Percentiles rank a stretch among this genome's conserved stretches.
phyloP scores from a whole-genome alignment of 139 green algal species.

The Picochlorum sp. region DNA sequence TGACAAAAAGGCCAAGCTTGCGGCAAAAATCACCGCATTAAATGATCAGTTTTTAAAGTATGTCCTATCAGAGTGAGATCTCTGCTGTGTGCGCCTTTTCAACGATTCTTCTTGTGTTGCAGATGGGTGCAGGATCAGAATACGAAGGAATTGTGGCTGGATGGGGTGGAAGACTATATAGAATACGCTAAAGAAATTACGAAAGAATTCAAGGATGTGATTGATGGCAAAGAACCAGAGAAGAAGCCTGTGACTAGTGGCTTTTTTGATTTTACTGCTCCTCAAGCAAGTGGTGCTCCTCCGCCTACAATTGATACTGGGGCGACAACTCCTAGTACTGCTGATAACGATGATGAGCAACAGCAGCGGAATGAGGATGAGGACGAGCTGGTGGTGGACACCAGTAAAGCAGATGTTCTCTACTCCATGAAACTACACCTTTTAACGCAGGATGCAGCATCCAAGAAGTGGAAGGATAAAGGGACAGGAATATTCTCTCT shows the following conservation, averaged over 20 bases:
- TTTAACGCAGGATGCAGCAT: constrained; percentile 4
- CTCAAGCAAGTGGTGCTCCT: neutral
- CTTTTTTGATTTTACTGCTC: constrained; percentile 1
- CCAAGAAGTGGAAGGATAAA: constrained; percentile 34
- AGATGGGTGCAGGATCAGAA: constrained; percentile 30
- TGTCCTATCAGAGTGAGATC: neutral
- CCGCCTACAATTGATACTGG: neutral
- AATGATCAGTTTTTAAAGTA: constrained; percentile 32
- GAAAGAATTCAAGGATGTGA: constrained; percentile 39
- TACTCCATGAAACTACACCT: constrained; percentile 19
- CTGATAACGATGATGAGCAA: constrained; percentile 9
- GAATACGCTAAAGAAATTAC: constrained; percentile 31
- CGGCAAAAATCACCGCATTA: constrained; percentile 12
- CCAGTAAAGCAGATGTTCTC: constrained; percentile 20
- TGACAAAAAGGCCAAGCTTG: constrained; percentile 20
- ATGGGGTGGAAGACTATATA: constrained; percentile 42
- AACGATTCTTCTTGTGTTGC: neutral
- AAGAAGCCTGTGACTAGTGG: neutral
- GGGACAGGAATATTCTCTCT: constrained; percentile 29
- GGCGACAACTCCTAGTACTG: constrained; percentile 3
- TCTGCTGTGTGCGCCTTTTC: neutral
- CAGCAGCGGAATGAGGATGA: constrained; percentile 4
- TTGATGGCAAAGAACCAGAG: constrained; percentile 12
- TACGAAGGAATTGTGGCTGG: constrained; percentile 32
- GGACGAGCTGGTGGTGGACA: constrained; percentile 14